These are phyloP conservation scores for Neofusicoccum sp. DNA, from an alignment of 2,329 filamentous ascomycete species.

Conservation along the genomic window DNA sequence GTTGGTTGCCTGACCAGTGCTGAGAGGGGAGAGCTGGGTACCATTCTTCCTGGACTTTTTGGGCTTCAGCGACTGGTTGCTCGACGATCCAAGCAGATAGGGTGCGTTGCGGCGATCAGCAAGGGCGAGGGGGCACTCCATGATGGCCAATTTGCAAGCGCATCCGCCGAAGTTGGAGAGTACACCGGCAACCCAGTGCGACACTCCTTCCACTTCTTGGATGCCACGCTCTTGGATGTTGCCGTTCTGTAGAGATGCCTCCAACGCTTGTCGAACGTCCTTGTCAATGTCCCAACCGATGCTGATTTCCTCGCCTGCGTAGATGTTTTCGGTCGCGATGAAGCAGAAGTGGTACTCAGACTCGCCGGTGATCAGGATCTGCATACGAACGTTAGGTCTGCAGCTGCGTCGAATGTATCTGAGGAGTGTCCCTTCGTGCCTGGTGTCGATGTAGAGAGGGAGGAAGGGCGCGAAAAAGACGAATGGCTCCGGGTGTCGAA, in stretches of 20 bases:
- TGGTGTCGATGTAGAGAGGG: conserved; percentile 89
- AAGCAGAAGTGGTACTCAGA: conserved; percentile 87
- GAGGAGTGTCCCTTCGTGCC: conserved; percentile 79
- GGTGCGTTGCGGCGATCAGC: conserved; percentile 33
- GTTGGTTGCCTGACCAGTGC: conserved; percentile 52
- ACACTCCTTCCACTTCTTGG: conserved; percentile 62
- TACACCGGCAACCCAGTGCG: conserved; percentile 65
- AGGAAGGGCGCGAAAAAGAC: conserved; percentile 75
- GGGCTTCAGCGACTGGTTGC: conserved; percentile 41
- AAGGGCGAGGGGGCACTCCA: conserved; percentile 36
- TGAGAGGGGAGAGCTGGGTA: conserved; percentile 54
- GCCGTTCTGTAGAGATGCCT: conserved; percentile 64
- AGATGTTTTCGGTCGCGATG: conserved; percentile 76
- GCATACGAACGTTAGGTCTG: conserved; percentile 81
- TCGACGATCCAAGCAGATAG: conserved; percentile 16
- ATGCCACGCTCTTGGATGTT: conserved; percentile 56
- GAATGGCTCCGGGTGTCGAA: conserved; percentile 53
- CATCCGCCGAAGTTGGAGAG: conserved; percentile 78
- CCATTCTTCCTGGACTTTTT: conserved; percentile 47
- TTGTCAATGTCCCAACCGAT: conserved; percentile 56
- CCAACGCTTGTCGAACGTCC: conserved; percentile 53
- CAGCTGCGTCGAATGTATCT: conserved; percentile 93
- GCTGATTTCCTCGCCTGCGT: conserved; percentile 68
- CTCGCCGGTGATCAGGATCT: conserved; percentile 64
- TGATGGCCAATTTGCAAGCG: conserved; percentile 58